Percentiles rank a stretch among this genome's conserved stretches.
Evolutionary conservation across 441 rosid genomes (phyloP).

Genomic region (Euphorbia celastroides): DNA sequence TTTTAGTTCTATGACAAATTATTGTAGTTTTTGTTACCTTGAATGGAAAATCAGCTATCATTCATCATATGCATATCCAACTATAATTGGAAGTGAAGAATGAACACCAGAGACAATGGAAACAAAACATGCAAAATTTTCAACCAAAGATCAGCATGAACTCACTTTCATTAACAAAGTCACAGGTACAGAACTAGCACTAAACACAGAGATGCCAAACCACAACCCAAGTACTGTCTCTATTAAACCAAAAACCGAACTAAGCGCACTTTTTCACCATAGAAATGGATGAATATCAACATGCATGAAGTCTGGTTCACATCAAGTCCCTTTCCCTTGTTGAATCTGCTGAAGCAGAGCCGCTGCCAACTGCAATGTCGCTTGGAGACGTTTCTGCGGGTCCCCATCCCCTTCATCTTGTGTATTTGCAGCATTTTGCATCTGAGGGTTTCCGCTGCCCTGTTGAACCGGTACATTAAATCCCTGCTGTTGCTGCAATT

Average conservation of each 20-base stretch:
- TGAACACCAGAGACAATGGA: background rate
- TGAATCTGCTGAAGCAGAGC: slow-evolving; percentile 97
- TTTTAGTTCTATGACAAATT: too few relatives aligned
- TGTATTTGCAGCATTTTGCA: slow-evolving; percentile 28
- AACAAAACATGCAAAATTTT: background rate
- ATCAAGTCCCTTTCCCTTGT: slow-evolving; percentile 64
- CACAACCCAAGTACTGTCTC: background rate
- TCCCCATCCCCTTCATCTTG: slow-evolving; percentile 65
- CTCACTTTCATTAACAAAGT: background rate
- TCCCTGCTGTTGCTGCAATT: slow-evolving; percentile 27
- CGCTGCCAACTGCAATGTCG: slow-evolving; percentile 90
- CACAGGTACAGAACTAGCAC: slow-evolving; percentile 2
- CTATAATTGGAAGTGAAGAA: background rate
- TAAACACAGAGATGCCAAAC: background rate
- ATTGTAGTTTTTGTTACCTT: too few relatives aligned
- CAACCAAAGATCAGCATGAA: background rate
- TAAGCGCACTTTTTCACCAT: background rate
- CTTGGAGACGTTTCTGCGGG: slow-evolving; percentile 90
- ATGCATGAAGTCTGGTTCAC: background rate
- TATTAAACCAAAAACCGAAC: background rate
- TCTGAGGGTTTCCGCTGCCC: slow-evolving; percentile 37
- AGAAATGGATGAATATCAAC: background rate
- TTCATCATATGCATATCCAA: too few relatives aligned
- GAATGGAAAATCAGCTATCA: too few relatives aligned
- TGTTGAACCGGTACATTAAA: slow-evolving; percentile 28